A percentile compares a stretch with the other conserved stretches of the same genome.
phyloP scores from a whole-genome alignment of 352 stramenopile genomes.

The Poterioochromonas sp. region DNA sequence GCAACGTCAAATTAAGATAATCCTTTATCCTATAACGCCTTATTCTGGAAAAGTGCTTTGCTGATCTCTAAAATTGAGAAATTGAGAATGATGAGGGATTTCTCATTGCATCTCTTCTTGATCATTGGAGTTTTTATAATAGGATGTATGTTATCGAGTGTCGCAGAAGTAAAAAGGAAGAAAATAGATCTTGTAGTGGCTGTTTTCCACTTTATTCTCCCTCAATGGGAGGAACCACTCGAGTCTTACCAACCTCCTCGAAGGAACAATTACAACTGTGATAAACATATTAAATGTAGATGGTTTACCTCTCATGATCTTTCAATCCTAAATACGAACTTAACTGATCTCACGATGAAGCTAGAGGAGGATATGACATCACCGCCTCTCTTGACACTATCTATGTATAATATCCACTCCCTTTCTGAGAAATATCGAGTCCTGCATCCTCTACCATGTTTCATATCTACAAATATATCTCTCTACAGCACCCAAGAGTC shows the following conservation, averaged over 20 bases:
- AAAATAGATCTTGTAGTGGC: too few species aligned
- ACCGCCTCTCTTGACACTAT: neutral
- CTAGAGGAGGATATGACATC: too few species aligned
- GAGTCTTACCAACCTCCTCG: neutral
- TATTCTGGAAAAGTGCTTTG: too few species aligned
- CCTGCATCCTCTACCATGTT: neutral
- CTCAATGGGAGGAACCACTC: neutral
- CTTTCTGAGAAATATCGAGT: slow-evolving; percentile 1
- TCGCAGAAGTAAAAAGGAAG: too few species aligned
- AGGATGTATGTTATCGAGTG: too few species aligned
- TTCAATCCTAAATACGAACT: neutral
- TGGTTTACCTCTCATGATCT: neutral
- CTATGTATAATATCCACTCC: slow-evolving; percentile 28
- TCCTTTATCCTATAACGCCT: too few species aligned
- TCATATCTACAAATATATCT: slow-evolving; percentile 7
- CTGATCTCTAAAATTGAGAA: too few species aligned
- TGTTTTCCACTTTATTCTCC: slow-evolving; percentile 12
- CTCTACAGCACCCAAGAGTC: slow-evolving; percentile 2
- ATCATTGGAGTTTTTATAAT: too few species aligned
- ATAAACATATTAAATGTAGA: neutral
- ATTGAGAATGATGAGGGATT: too few species aligned
- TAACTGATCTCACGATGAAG: neutral
- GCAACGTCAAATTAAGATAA: too few species aligned
- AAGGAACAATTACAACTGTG: too few species aligned
- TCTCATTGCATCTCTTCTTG: too few species aligned